Base-by-base conservation (phyloP, 345 rosid genomes). In the Anacardium occidentale region DNA sequence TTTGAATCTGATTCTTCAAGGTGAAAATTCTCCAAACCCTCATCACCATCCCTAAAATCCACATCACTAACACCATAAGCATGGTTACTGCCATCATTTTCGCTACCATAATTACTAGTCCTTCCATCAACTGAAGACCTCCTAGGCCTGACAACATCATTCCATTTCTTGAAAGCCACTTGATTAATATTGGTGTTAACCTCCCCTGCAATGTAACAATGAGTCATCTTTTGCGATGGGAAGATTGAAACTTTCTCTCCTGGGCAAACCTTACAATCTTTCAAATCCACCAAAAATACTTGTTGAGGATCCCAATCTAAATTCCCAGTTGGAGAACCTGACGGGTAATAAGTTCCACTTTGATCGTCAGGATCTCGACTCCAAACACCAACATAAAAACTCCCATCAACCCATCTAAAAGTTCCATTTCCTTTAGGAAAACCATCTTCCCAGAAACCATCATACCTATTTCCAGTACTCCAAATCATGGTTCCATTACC, bases 371-470 rank as follows among this genome's bases (percentile, higher is more conserved):
- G 87, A 78, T 91, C 97, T 50, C 80, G 89, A 52, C 94, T 92
- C 99, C 98, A 95, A 78, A 87, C 81, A 10, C 99, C 99, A 1
- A 91, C 98, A 57, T 92, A 95, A 64, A 87, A 87, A 69, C 97
- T 87, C 29, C 94, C 96, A 12, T 89, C 94, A 0, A 85, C 52
- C 93, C 93, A 91, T 32, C 82, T 79, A 44, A 79, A 92, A 0
- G 91, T 92, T 22, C 99, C 99, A 72, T 90, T 91, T 32, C 99
- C 99, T 76, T 84, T 91, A 9, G 99, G 99, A 52, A 83, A 76
- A 3, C 91, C 91, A 47, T 88, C 96, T 57, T 91, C 97, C 99
- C 99, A 95, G 59, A 76, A 85, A 0, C 99, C 99, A 71, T 95
- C 99, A 73, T 89, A 93, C 62, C 96, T 83, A 72, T 95, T 92